Base-by-base conservation (phyloP, 768 basidiomycete genomes). In the Mycena alexandri region DNA sequence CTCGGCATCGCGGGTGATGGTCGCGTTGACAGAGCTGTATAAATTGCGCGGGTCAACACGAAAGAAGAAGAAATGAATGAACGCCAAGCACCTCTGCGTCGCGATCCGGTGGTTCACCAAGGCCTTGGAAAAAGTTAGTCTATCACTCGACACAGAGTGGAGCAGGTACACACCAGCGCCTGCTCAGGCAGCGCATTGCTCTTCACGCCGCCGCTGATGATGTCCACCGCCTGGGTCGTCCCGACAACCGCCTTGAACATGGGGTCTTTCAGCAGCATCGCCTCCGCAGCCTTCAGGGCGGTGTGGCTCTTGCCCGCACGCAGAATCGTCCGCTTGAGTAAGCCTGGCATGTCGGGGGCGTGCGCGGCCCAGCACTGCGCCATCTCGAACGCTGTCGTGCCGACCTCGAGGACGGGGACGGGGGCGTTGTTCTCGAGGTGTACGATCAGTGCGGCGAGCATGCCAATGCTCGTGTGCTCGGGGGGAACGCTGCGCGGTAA, bases 141-240 rank as follows among this genome's bases (percentile, higher is more conserved):
- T 12, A 61, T 21, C 9, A 3, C 9, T 4, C 5, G 10, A 5
- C 41, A 9, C 7, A 51, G 5, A 19, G 5, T 8, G 7, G 21
- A 24, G 19, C 17, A 29, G 46, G 24, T 19, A 41, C 48, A 9
- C 58, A 44, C 65, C 57, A 69, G 76, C 4, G 79, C 84, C 33
- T 76, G 79, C 73, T 89, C 89, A 1, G 88, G 88, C 33, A 90
- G 79, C 38, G 88, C 88, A 65, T 89, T 89, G 19, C 79, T 77
- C 72, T 87, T 87, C 13, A 72, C 69, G 10, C 81, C 82, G 10
- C 80, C 79, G 12, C 68, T 69, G 17, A 82, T 71, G 7, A 90
- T 70, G 68, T 89, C 88, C 34, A 86, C 81, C 1, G 89, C 88
- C 75, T 87, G 86, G 13, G 88, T 88, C 22, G 87, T 88, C 29